Evolutionary conservation across 73 alveolate genomes (phyloP), one percentile per base, ranked within the genome.

Genomic region (Paramecium tetraurelia): DNA sequence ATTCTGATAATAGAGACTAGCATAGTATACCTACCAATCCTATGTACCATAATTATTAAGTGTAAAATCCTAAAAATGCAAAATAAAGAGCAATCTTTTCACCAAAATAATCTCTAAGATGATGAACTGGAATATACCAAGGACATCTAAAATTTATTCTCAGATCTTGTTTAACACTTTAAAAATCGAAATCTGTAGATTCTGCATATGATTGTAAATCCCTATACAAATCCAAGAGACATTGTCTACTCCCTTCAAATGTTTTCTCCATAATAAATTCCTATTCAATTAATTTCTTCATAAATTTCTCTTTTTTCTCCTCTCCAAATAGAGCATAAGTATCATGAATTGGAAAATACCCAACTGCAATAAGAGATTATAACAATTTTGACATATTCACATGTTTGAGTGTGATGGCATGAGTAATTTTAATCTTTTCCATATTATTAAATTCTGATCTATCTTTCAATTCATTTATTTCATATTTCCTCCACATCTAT

Each of bases 401-500:
- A 18, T 86, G 12, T 24, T 86, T 86, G 5, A 86, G 22, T 16
- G 35, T 72, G 24, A 86, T 86, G 5, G 86, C 63, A 38, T 86
- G 58, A 5, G 93, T 86, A 22, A 86, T 72, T 38, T 86, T 86
- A 33, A 86, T 86, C 70, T 77, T 86, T 38, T 86, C 93, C 93
- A 86, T 86, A 68, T 86, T 86, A 18, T 48, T 43, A 40, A 63
- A 86, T 58, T 86, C 85, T 33, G 93, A 86, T 63, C 93, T 86
- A 36, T 86, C 85, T 31, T 63, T 63, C 22, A 58, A 58, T 68
- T 86, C 93, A 38, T 86, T 86, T 22, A 86, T 77, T 86, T 86
- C 93, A 86, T 86, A 86, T 63, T 77, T 86, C 41, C 93, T 86
- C 93, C 93, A 86, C 59, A 86, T 86, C 22, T 36, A 58, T 59